Evolutionary conservation across 2,329 filamentous ascomycete species (phyloP), one percentile per base, ranked within the genome.

Genomic region (Ophiobolus disseminans): DNA sequence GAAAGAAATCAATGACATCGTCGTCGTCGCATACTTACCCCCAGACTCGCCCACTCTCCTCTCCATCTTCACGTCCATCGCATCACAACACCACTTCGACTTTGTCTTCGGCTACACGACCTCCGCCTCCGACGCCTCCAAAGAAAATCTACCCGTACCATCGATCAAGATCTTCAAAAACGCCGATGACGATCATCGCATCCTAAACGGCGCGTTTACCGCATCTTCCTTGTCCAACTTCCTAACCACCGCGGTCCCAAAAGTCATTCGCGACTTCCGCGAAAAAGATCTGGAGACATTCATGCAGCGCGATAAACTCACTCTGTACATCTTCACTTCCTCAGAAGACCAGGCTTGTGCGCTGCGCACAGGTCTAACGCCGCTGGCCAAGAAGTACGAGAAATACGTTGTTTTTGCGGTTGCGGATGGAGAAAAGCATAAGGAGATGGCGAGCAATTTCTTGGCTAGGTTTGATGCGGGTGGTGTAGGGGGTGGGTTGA

Each of bases 301-400:
- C 30, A 57, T 63, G 57, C 41, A 66, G 56, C 47, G 41, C 16
- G 49, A 39, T 19, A 65, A 63, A 53, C 53, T 64, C 14, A 50
- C 57, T 4, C 39, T 47, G 16, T 65, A 65, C 47, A 50, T 63
- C 34, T 65, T 65, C 53, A 40, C 38, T 11, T 9, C 43, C 5
- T 48, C 38, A 1, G 42, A 53, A 2, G 36, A 48, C 9, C 36
- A 52, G 5, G 34, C 40, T n/a, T 42, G 17, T 2, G n/a, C n/a
- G 0, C 11, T 60, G 11, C 53, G 55, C n/a, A 50, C 37, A 17
- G 48, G 51, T 16, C 50, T 66, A 14, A 64, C 60, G 5, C 47
- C 55, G 2, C 5, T 62, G 4, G 60, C 57, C 2, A 62, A 53
- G 23, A 58, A 46, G 35, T 62, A 46, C 34, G 44, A 45, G 4